Evolutionary conservation across 345 rosid genomes (phyloP), one percentile per base, ranked within the genome.

Genomic region (Draba incana): DNA sequence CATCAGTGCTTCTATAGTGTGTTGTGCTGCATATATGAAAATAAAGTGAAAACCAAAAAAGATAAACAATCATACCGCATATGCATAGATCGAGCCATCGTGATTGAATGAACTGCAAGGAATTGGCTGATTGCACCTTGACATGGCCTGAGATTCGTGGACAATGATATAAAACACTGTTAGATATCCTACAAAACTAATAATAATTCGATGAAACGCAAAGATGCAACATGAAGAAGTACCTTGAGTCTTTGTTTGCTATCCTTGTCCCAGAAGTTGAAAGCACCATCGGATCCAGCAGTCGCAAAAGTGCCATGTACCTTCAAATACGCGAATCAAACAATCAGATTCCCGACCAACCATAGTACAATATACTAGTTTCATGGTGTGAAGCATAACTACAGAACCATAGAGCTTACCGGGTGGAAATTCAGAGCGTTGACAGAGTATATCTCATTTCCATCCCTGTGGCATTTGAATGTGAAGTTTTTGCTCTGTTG

Each of bases 201-300:
- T 28, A 7, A 10, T 62, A 4, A 47, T 41, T 23, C 4, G 8
- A 30, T 16, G 9, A 69, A 52, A 68, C 7, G 35, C 13, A 54
- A n/a, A n/a, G n/a, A 55, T 12, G 42, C 12, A 62, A 55, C 49
- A 16, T 12, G 54, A 47, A 59, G 20, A n/a, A 41, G 3, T 68
- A 91, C 99, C 99, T 95, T 95, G 16, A 95, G 89, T 64, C 98
- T 83, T 73, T 95, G 99, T 75, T 95, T 95, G 66, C 98, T 95
- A 72, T 95, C 99, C 84, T 95, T 95, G 82, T 95, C 99, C 99
- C 99, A 95, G 74, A 95, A 95, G 69, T 89, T 89, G 78, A 95
- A 92, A 54, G 97, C 89, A 38, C 98, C 99, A 75, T 95, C 98
- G 12, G 99, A 95, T 28, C 99, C 97, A 38, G 99, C 93, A 35